phyloP scores from a whole-genome alignment of 1,284 basidiomycete genomes.

The Cryptococcus wingfieldii region DNA sequence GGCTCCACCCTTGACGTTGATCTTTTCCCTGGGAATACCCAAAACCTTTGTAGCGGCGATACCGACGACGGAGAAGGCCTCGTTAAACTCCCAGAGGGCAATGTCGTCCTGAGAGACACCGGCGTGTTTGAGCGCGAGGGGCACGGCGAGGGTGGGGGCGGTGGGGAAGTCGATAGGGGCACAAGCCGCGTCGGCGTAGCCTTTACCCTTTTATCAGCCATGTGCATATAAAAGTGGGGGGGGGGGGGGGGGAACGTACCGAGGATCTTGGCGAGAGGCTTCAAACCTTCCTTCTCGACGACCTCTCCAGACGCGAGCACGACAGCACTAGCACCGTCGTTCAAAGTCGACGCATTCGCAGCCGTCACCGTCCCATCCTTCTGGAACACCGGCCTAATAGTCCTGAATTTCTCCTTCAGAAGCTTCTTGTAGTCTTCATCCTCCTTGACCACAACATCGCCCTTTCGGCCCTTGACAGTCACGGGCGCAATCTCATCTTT shows the following conservation, averaged over 20 bases:
- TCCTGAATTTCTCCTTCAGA: conserved; percentile 85
- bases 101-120: conserved; percentile 81
- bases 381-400: conserved; percentile 82
- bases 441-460: conserved; percentile 80
- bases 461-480: conserved; percentile 92
- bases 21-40: conserved; percentile 75
- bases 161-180: conserved; percentile 96
- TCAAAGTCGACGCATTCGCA: conserved; percentile 92
- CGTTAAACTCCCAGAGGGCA: conserved; percentile 93
- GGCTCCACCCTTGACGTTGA: conserved; percentile 91
- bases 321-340: conserved; percentile 95
- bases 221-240: background rate
- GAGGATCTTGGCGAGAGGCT: conserved; percentile 84
- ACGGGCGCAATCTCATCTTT: conserved; percentile 86
- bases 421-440: conserved; percentile 98
- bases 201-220: conserved; percentile 50
- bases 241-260: conserved; percentile 57
- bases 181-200: conserved; percentile 93
- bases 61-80: conserved; percentile 94
- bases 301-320: conserved; percentile 89
- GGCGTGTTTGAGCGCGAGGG: conserved; percentile 80
- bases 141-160: conserved; percentile 88
- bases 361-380: conserved; percentile 85
- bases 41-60: conserved; percentile 86
- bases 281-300: conserved; percentile 79